Evolutionary conservation across 192 early-diverging fungal genomes (phyloP).

Genomic region (Podila horticola): DNA sequence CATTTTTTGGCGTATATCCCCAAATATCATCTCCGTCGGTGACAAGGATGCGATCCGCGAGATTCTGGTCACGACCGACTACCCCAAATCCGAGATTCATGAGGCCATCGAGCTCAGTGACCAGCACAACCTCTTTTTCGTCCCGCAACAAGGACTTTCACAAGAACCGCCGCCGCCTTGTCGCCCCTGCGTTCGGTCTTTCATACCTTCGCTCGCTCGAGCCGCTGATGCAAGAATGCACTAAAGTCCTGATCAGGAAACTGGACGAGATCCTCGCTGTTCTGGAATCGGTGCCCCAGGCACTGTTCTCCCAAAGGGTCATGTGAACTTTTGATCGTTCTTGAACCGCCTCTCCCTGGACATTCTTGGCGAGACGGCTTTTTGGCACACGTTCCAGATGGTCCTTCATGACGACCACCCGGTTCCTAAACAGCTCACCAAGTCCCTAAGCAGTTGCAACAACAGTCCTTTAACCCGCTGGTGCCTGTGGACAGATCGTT

Average conservation of each 20-base stretch:
- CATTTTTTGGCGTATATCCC: too few species aligned
- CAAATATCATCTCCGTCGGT: slow-evolving; percentile 41
- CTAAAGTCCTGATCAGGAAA: slow-evolving; percentile 22
- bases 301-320: slow-evolving; percentile 7
- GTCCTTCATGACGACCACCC: slow-evolving; percentile 54
- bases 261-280: slow-evolving; percentile 25
- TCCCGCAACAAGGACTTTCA: slow-evolving; percentile 53
- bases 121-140: slow-evolving; percentile 42
- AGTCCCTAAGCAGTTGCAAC: slow-evolving; percentile 30
- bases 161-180: slow-evolving; percentile 50
- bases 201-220: slow-evolving; percentile 60
- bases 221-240: slow-evolving; percentile 42
- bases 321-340: slow-evolving; percentile 53
- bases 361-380: slow-evolving; percentile 62
- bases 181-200: slow-evolving; percentile 62
- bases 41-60: slow-evolving; percentile 56
- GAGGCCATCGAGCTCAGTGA: slow-evolving; percentile 15
- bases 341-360: slow-evolving; percentile 53
- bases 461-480: slow-evolving; percentile 20
- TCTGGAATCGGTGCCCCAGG: not conserved
- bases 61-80: slow-evolving; percentile 27
- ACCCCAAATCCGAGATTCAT: slow-evolving; percentile 18
- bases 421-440: slow-evolving; percentile 38
- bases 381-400: slow-evolving; percentile 62
- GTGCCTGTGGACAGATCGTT: slow-evolving; percentile 20